A percentile compares a stretch with the other conserved stretches of the same genome.
Evolutionary conservation across 2,329 filamentous ascomycete species (phyloP).

Genomic region (Sporothrix globosa): DNA sequence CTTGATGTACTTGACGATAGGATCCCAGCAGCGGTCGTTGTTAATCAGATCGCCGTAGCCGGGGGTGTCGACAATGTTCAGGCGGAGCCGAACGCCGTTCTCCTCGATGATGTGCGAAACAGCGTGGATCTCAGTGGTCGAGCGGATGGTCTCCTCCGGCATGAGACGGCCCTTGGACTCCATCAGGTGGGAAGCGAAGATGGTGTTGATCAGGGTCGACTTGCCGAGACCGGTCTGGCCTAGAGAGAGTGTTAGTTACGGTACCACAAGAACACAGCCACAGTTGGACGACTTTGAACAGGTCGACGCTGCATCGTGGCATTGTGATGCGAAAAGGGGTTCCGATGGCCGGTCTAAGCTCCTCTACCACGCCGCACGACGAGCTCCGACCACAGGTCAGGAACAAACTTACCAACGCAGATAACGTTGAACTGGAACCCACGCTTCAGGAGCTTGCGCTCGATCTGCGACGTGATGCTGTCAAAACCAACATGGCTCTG

Average conservation of each 20-base stretch:
- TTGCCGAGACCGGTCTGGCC: constrained; percentile 98
- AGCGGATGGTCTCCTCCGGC: constrained; percentile 89
- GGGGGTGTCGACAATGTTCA: constrained; percentile 99
- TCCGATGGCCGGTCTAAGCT: background rate
- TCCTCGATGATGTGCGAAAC: constrained; percentile 99
- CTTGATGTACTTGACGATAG: constrained; percentile 99
- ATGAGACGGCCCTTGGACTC: constrained; percentile 95
- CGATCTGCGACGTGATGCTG: constrained; percentile 99
- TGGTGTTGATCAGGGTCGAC: constrained; percentile 99
- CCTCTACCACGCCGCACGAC: background rate
- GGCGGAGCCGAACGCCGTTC: constrained; percentile 93
- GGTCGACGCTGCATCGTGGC: background rate
- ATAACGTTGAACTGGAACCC: constrained; percentile 98
- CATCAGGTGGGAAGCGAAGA: constrained; percentile 99
- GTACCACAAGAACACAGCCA: background rate
- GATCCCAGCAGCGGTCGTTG: constrained; percentile 99
- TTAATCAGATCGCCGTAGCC: constrained; percentile 99
- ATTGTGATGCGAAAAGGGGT: constrained; percentile 11
- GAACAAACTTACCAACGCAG: constrained; percentile 80
- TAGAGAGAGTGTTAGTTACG: constrained; percentile 45
- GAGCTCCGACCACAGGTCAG: background rate
- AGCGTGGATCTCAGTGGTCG: constrained; percentile 96
- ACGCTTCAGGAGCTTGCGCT: constrained; percentile 99
- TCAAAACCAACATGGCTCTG: constrained; percentile 99
- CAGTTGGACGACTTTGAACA: background rate